Percentiles rank a stretch among this genome's conserved stretches.
Conservation (phyloP, 768 basidiomycete species). For the Mycena epipterygia region DNA sequence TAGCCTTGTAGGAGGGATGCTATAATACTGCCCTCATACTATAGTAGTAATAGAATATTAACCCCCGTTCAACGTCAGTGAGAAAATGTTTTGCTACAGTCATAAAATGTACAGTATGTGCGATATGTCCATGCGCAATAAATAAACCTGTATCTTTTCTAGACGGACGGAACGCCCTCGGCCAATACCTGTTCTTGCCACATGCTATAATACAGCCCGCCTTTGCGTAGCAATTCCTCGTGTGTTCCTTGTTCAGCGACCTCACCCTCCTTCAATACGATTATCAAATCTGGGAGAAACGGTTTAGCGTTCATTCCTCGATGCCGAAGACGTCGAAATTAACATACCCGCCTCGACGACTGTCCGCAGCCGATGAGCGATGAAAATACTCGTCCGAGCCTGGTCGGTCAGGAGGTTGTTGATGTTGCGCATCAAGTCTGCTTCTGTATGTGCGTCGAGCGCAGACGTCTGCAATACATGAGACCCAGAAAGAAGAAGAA, state of each 20-base stretch:
- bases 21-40: constrained; percentile 53
- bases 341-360: constrained; percentile 88
- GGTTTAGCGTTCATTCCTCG: not conserved
- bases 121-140: not conserved
- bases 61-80: not conserved
- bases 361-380: constrained; percentile 93
- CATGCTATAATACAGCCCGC: constrained; percentile 85
- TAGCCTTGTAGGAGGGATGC: constrained; percentile 76
- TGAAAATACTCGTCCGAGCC: constrained; percentile 93
- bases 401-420: constrained; percentile 82
- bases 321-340: constrained; percentile 1
- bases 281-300: constrained; percentile 78
- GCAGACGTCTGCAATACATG: constrained; percentile 83
- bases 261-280: constrained; percentile 91
- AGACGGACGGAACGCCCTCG: constrained; percentile 43
- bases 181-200: constrained; percentile 81
- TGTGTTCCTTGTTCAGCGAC: constrained; percentile 96
- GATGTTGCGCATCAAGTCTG: constrained; percentile 95
- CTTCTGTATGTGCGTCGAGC: constrained; percentile 94
- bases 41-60: not conserved
- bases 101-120: not conserved
- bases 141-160: not conserved
- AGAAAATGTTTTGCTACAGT: constrained; percentile 16
- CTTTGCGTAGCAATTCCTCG: constrained; percentile 79
- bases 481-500: constrained; percentile 12